Base-by-base conservation (phyloP, 78 protist genomes). In the Polysphondylium violaceum region DNA sequence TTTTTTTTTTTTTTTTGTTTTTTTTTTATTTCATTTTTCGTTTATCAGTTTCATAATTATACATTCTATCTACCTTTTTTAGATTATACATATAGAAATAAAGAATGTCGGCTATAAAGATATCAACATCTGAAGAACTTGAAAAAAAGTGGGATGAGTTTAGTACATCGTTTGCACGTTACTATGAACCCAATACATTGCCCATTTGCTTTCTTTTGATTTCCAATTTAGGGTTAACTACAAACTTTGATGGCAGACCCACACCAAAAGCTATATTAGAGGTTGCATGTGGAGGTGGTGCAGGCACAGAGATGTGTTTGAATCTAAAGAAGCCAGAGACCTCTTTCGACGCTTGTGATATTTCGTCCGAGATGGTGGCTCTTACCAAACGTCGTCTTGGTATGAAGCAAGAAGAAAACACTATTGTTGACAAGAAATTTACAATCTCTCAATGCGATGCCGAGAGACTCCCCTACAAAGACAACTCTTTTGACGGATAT, bases 281-380 rank as follows among this genome's bases (percentile, higher is more conserved):
- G 19, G 79, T 83, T 41, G 91, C 64, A 5, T 71, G 91, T 58
- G 91, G 91, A 44, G 73, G 81, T 29, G 91, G 91, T 33, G 77
- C 74, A 11, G 33, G 71, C 50, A 83, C 74, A 25, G 40, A 69
- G 43, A 21, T 83, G 21, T 35, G 40, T 19, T 29, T 83, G 12
- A 0, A 2, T 9, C 29, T n/a, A 11, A 83, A 56, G 25, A 36
- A 71, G 3, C 19, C 36, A 2, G 8, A 14, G 5, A 69, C 79
- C 0, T 35, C 29, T 5, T 31, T 71, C 3, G 43, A 63, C 1
- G 16, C 73, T 1, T 35, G 56, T 36, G 91, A 83, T 44, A 36
- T 83, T 11, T 83, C 91, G 41, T 1, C 25, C 12, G 79, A 83
- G 40, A 83, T 83, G 91, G 4, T 83, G 29, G 16, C 7, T 19